phyloP scores from a whole-genome alignment of 1,284 basidiomycete species.

The Ustilago lituana region DNA sequence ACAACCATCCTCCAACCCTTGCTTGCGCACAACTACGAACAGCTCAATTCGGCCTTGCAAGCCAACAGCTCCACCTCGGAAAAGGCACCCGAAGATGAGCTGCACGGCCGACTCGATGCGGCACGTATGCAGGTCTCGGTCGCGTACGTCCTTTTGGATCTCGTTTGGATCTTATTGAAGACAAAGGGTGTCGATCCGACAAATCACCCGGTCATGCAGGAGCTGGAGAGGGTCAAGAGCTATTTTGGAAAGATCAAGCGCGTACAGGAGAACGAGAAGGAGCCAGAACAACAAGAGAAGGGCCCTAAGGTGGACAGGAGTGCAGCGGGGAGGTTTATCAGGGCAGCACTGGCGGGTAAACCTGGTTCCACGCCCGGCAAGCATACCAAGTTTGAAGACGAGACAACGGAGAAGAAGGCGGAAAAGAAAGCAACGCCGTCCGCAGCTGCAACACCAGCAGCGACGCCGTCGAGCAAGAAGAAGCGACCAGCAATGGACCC shows the following conservation, averaged over 20 bases:
- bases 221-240: conserved; percentile 54
- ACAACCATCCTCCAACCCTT: conserved; percentile 24
- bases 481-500: conserved; percentile 47
- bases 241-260: conserved; percentile 57
- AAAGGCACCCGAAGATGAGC: conserved; percentile 24
- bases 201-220: conserved; percentile 50
- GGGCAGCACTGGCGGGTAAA: conserved; percentile 38
- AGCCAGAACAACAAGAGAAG: conserved; percentile 4
- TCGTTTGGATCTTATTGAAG: conserved; percentile 60
- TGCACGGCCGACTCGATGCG: conserved; percentile 50
- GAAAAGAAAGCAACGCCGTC: background rate
- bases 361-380: conserved; percentile 12
- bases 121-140: conserved; percentile 50
- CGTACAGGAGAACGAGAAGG: conserved; percentile 37
- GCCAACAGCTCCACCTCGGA: conserved; percentile 8
- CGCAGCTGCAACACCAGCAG: background rate
- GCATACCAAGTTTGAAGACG: conserved; percentile 45
- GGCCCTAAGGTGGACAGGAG: conserved; percentile 33
- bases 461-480: conserved; percentile 22
- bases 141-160: conserved; percentile 55
- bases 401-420: conserved; percentile 5
- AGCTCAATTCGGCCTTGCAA: conserved; percentile 29
- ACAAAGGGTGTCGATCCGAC: conserved; percentile 50
- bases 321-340: conserved; percentile 48
- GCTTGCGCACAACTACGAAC: conserved; percentile 27